Evolutionary conservation across 805 yeast genomes (phyloP), one percentile per base, ranked within the genome.

Genomic region (Allodekkera sacchari): DNA sequence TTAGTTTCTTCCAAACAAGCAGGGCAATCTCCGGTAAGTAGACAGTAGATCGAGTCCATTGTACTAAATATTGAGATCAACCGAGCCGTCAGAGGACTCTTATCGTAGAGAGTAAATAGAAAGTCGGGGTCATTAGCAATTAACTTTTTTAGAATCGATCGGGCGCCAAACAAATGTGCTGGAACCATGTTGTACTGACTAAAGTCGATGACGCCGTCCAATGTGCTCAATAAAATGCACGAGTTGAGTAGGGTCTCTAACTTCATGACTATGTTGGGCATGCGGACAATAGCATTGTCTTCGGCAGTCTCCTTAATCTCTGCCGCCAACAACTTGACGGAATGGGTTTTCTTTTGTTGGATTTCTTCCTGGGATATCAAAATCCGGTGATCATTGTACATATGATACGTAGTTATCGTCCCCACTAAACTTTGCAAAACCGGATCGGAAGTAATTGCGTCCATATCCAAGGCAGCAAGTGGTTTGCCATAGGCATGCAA

Each of bases 11-110:
- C 38, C 10, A 47, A 32, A 31, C 44, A 46, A 13, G 49, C 40
- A 13, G 25, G 26, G 11, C n/a, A 17, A 9, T 45, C 42, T 2
- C 52, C 47, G 2, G 51, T 34, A 8, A 52, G 32, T 5, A 48
- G 12, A 27, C 51, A 44, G 28, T 44, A 43, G 9, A 44, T 46
- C 6, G 48, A 36, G 34, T 52, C 55, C 47, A 50, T 50, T 3
- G 54, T 47, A 18, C 34, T 43, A 35, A 50, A 52, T 25, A 44
- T 30, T 4, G 55, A 52, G n/a, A 52, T 25, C 33, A 48, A 36
- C 32, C 50, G 30, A 3, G 43, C 33, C 1, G 45, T 38, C 16
- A 45, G 32, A 2, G 31, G 27, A 13, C 35, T 38, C 12, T 37
- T 37, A 8, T 20, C 12, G n/a, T 18, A 26, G 2, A 29, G 9